Percentiles rank a stretch among this genome's conserved stretches.
These are phyloP conservation scores for Leishmania tarentolae DNA, from an alignment of 208 protist genomes.

Conservation along the genomic window DNA sequence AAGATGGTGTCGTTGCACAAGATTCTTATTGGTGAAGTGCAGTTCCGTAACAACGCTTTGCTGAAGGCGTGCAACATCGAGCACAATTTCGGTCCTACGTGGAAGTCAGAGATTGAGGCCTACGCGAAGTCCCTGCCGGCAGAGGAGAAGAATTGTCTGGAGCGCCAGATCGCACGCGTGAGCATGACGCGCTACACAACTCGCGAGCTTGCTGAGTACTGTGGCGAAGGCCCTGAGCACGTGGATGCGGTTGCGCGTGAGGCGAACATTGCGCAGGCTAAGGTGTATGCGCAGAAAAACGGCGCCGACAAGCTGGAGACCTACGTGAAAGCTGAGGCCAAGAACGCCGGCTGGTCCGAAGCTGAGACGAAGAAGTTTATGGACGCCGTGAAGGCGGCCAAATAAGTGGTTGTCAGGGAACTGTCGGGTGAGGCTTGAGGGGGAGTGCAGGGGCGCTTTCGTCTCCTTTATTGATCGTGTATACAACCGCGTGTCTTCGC, in stretches of 20 bases:
- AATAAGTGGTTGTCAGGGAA: slow-evolving; percentile 34
- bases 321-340: slow-evolving; percentile 78
- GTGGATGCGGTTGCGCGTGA: slow-evolving; percentile 75
- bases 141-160: slow-evolving; percentile 69
- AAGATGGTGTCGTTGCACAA: slow-evolving; percentile 89
- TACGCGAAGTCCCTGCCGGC: slow-evolving; percentile 77
- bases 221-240: slow-evolving; percentile 66
- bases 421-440: too few relatives aligned
- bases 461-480: too few relatives aligned
- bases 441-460: not conserved
- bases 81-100: slow-evolving; percentile 87
- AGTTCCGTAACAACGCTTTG: slow-evolving; percentile 84
- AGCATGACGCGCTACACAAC: slow-evolving; percentile 88
- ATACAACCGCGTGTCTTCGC: too few relatives aligned
- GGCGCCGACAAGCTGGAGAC: slow-evolving; percentile 76
- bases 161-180: slow-evolving; percentile 81
- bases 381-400: slow-evolving; percentile 79
- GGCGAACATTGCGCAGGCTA: slow-evolving; percentile 76
- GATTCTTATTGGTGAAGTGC: slow-evolving; percentile 80
- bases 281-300: slow-evolving; percentile 63
- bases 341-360: slow-evolving; percentile 85
- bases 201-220: slow-evolving; percentile 83
- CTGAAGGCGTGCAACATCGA: slow-evolving; percentile 90
- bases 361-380: slow-evolving; percentile 78
- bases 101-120: slow-evolving; percentile 64